These are phyloP conservation scores for Trypanosomatidae sp. DNA, from an alignment of 208 protist genomes.

Conservation along the genomic window DNA sequence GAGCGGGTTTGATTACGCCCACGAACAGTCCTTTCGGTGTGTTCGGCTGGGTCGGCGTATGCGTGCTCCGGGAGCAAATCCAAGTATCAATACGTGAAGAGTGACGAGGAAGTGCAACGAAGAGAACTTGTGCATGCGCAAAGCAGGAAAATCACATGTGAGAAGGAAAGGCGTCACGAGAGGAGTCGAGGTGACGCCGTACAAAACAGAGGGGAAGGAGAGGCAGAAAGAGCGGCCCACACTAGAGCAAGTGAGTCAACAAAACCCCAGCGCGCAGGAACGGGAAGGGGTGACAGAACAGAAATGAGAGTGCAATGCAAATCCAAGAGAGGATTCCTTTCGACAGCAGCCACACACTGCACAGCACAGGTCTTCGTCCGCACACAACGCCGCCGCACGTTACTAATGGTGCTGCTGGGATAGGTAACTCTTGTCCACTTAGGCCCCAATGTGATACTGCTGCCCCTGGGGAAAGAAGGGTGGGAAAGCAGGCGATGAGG, in stretches of 20 bases:
- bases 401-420: not conserved
- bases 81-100: not conserved
- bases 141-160: not conserved
- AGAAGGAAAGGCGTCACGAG: not conserved
- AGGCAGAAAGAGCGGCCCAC: too few relatives aligned
- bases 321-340: not conserved
- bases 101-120: not conserved
- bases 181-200: not conserved
- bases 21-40: not conserved
- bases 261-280: not conserved
- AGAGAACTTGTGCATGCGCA: not conserved
- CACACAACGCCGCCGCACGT: not conserved
- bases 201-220: not conserved
- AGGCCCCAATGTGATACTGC: not conserved
- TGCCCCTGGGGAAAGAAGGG: not conserved
- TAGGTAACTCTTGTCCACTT: not conserved
- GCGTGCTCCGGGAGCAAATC: not conserved
- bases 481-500: not conserved
- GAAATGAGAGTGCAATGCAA: not conserved
- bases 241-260: not conserved
- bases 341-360: not conserved
- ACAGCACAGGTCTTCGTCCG: not conserved
- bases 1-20: not conserved
- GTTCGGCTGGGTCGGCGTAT: not conserved
- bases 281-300: not conserved